Base-by-base conservation (phyloP, 2,329 filamentous ascomycete genomes). In the Pseudogymnoascus pannorum region DNA sequence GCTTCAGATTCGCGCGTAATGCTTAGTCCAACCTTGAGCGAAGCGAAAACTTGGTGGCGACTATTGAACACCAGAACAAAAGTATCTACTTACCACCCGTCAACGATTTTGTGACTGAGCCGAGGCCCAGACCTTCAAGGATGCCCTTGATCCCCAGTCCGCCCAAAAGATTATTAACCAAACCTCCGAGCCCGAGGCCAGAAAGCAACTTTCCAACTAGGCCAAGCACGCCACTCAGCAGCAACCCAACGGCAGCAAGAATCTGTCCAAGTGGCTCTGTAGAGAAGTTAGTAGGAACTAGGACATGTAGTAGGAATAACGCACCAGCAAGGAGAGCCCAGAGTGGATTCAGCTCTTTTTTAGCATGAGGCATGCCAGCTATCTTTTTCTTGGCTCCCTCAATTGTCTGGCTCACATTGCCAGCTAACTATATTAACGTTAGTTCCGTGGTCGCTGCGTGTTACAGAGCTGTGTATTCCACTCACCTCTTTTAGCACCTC, bases 231-330 rank as follows among this genome's bases (percentile, higher is more conserved):
- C 92, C 92, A 59, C 80, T 87, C 64, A 97, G 80, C 65, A 96
- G 75, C 63, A 96, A 77, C 20, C 92, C 92, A 51, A 96, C 92
- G 9, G 90, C 92, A 7, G 92, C 91, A 57, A 96, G 82, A 72
- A 96, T 96, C 81, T 97, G 92, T 82, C 92, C 91, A 20, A 96
- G 79, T 9, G 92, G 92, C 79, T 96, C 91, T 35, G 85, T 85
- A 66, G 11, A 54, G 4, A 7, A 9, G 29, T 48, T 64, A 31
- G 29, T 3, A 63, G 5, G 11, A 59, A 12, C 12, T 16, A 12
- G 22, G 1, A 14, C 4, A 5, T 20, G n/a, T 22, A n/a, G 6
- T 20, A n/a, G 14, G 14, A 33, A 36, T 6, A 11, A 61, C 29
- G 8, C 16, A 61, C 64, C 14, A 22, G 71, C 67, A 12, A 94